These are phyloP conservation scores for Cornus kousa DNA, from an alignment of 148 eudicot genomes.

Conservation along the genomic window DNA sequence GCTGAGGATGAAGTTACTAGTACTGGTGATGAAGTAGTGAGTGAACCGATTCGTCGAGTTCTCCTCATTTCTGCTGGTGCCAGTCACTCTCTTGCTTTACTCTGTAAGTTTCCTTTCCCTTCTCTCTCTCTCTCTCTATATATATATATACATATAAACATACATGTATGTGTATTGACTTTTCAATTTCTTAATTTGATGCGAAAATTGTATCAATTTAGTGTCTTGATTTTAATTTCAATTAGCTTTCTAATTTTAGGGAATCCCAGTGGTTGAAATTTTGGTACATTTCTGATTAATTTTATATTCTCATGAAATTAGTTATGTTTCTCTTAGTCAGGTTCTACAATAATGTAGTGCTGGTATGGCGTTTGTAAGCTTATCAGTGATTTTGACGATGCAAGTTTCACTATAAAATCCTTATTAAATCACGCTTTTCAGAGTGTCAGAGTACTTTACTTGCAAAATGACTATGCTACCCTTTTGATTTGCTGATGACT, in stretches of 20 bases:
- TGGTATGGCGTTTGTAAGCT: no score
- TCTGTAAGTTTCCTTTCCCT: slow-evolving; percentile 44
- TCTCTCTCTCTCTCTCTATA: not conserved
- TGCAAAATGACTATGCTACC: no score
- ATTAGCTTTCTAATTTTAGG: not conserved
- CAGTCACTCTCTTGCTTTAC: slow-evolving; percentile 87
- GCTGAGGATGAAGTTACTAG: slow-evolving; percentile 20
- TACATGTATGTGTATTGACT: not conserved
- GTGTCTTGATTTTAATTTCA: not conserved
- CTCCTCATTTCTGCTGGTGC: slow-evolving; percentile 92
- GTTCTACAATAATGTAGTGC: no score
- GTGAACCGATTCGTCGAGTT: slow-evolving; percentile 35
- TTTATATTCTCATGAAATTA: not conserved
- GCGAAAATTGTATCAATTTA: no score
- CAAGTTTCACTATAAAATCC: not conserved
- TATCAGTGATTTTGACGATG: not conserved
- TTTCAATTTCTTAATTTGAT: not conserved
- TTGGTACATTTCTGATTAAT: not conserved
- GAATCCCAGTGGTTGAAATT: not conserved
- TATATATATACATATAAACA: no score
- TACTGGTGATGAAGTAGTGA: slow-evolving; percentile 12
- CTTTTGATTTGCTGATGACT: no score
- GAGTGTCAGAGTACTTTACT: no score
- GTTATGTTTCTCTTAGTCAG: no score
- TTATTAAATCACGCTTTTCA: no score